Evolutionary conservation across 345 rosid genomes (phyloP), one percentile per base, ranked within the genome.

Genomic region (Eucalyptus decipiens): DNA sequence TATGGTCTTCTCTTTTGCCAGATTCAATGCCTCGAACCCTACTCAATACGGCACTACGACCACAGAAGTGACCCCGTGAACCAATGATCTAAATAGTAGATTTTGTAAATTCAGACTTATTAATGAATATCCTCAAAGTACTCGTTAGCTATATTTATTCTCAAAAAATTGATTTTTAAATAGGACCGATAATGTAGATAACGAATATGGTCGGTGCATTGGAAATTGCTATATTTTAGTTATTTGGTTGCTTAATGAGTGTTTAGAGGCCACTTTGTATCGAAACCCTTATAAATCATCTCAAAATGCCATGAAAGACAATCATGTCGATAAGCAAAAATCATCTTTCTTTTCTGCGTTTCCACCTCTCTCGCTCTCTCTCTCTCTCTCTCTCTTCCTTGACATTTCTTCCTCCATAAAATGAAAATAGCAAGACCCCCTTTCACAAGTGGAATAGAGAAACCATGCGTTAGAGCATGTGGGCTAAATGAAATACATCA

Each of bases 201-300:
- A 2, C 4, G 4, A 34, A 72, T 21, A 72, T 11, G 11, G 26
- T 34, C 24, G 26, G 81, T 72, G 43, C 43, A 19, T 19, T 19
- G 43, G 4, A 19, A 19, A 5, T 72, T 72, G 4, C 12, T 18
- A 37, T 19, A 72, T 37, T 37, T 12, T 34, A 5, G 16, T 72
- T 34, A 34, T 72, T 72, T 3, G 43, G 43, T 18, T 0, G 14
- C 43, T 18, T 72, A 5, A 34, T 19, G 80, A 69, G 80, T 34
- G 6, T 23, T 18, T 0, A 2, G 14, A 34, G 4, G 26, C 1
- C 40, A 67, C 11, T 62, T 15, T 4, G 19, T 18, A 18, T 32
- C 13, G 6, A 18, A 69, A 69, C 7, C 42, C 11, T 5, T 18
- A 69, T 65, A 7, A 8, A 67, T n/a, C 76, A 16, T n/a, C 76